Base-by-base conservation (phyloP, 768 basidiomycete species). In the Pisolithus sp. region DNA sequence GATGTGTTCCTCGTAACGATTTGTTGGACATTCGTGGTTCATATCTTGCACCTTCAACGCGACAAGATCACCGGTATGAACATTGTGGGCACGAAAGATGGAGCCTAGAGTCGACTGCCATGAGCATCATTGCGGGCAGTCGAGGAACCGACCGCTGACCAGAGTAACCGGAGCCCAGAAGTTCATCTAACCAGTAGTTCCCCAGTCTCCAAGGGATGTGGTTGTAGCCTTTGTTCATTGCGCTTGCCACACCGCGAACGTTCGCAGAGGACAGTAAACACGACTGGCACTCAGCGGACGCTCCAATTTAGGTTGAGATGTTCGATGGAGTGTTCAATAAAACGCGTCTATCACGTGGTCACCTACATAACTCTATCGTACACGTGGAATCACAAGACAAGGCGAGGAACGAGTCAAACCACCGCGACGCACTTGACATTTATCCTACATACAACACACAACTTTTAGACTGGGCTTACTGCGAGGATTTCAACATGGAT, bases 1-100 rank as follows among this genome's bases (percentile, higher is more conserved):
- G 49, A 89, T 73, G 53, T 69, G 55, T 17, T 84, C 79, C 61
- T 90, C 87, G 49, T 83, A 87, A 28, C 68, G 72, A 60, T 90
- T 90, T 4, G 87, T 88, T 0, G 85, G 88, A 59, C 85, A 89
- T 62, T 84, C 80, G 52, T 86, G 81, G 56, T 88, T 72, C 20
- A 79, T 68, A 51, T 76, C 73, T 65, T 90, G 87, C 9, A 90
- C 70, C 63, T 90, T 90, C 49, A 90, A 73, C 2, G 87, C 87
- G 39, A 85, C 85, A n/a, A 74, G 63, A 40, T 82, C 74, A 18
- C 73, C 71, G 3, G 71, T 82, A 59, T 81, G 72, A 1, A 88
- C 55, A 57, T 90, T 68, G 13, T 59, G 63, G 1, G 88, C 87
- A 20, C 76, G 73, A 60, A 75, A 89, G 52, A 89, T 89, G 17